A percentile compares a stretch with the other conserved stretches of the same genome.
phyloP scores from a whole-genome alignment of 2,329 filamentous ascomycete species.

The Aspergillus pseudoterreus region DNA sequence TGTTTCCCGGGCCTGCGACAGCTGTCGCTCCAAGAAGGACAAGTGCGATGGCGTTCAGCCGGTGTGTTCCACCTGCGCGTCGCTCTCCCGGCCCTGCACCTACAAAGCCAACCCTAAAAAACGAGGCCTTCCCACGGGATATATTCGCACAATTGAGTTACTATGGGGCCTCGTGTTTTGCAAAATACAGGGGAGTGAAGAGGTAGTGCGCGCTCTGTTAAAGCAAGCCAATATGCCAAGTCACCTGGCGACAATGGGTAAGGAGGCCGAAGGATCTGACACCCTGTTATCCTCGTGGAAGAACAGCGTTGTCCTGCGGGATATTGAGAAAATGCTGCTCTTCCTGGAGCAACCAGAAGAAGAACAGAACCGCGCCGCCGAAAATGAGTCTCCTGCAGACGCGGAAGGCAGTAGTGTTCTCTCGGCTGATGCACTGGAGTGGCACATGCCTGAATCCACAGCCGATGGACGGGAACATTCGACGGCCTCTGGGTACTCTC shows the following conservation, averaged over 20 bases:
- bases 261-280: constrained; percentile 48
- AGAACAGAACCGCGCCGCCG: constrained; percentile 34
- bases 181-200: constrained; percentile 58
- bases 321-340: constrained; percentile 61
- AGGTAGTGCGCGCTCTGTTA: constrained; percentile 54
- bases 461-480: constrained; percentile 16
- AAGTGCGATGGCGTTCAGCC: constrained; percentile 70
- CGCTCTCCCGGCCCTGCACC: constrained; percentile 62
- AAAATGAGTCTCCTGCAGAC: constrained; percentile 27
- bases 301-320: constrained; percentile 58
- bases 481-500: constrained; percentile 20
- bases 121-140: constrained; percentile 74
- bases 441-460: constrained; percentile 29
- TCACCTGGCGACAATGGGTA: constrained; percentile 34
- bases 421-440: constrained; percentile 30
- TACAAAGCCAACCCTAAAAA: constrained; percentile 73
- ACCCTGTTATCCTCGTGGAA: constrained; percentile 61
- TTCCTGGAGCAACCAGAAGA: constrained; percentile 31
- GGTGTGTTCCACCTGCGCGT: constrained; percentile 62
- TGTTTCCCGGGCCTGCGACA: constrained; percentile 67
- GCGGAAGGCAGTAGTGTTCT: constrained; percentile 28
- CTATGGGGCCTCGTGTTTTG: constrained; percentile 65
- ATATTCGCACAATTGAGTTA: constrained; percentile 69
- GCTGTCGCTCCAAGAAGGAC: constrained; percentile 64
- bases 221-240: constrained; percentile 41